Evolutionary conservation across 768 basidiomycete genomes (phyloP).

Genomic region (Podaxis rugospora): DNA sequence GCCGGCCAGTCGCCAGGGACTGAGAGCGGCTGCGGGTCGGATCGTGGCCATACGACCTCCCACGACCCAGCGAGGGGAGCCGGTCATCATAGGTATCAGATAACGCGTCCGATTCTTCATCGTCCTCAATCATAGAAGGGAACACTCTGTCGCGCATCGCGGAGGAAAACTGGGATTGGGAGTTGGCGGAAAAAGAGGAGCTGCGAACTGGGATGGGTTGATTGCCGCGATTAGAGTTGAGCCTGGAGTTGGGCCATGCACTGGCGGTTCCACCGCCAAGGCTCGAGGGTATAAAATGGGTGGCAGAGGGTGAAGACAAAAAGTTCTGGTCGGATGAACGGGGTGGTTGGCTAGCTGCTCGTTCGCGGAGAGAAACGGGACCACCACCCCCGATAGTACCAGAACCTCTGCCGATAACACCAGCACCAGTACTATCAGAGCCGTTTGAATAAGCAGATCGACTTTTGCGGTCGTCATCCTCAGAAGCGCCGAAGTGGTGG

Average conservation of each 20-base stretch:
- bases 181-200: constrained; percentile 61
- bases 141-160: constrained; percentile 66
- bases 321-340: constrained; percentile 43
- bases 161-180: constrained; percentile 54
- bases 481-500: constrained; percentile 6
- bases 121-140: constrained; percentile 78
- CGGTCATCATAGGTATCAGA: constrained; percentile 62
- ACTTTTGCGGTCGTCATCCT: constrained; percentile 6
- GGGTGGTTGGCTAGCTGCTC: constrained; percentile 70
- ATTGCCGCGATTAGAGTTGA: constrained; percentile 37
- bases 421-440: constrained; percentile 1
- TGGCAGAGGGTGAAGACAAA: constrained; percentile 49
- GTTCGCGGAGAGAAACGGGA: constrained; percentile 46
- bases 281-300: constrained; percentile 45
- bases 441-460: constrained; percentile 7
- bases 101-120: constrained; percentile 57
- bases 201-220: constrained; percentile 60
- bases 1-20: constrained; percentile 62
- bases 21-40: constrained; percentile 73
- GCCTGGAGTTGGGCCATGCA: constrained; percentile 41
- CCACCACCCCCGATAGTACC: constrained; percentile 35
- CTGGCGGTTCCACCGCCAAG: constrained; percentile 32
- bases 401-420: neutral
- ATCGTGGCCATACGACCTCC: constrained; percentile 60
- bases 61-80: constrained; percentile 43